phyloP scores from a whole-genome alignment of 257 asterid genomes.

The Solanum bukasovii region DNA sequence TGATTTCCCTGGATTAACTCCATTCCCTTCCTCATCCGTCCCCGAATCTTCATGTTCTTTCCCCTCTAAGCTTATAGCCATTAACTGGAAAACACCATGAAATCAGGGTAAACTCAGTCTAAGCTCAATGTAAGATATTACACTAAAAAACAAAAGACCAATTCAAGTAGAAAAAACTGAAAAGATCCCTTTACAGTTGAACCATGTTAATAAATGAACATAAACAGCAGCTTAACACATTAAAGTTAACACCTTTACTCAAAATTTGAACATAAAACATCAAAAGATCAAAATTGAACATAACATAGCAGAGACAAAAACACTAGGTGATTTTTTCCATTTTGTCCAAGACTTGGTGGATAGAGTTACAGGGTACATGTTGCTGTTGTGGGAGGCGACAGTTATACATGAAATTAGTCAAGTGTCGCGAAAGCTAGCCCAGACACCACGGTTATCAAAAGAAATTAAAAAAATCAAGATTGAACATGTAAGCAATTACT shows the following conservation, averaged over 20 bases:
- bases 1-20: slow-evolving; percentile 42
- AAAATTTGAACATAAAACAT: neutral
- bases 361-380: neutral
- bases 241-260: neutral
- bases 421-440: neutral
- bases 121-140: neutral
- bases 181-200: neutral
- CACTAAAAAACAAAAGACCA: neutral
- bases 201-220: neutral
- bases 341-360: neutral
- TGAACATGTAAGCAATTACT: neutral
- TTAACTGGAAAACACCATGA: slow-evolving; percentile 22
- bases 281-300: neutral
- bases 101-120: neutral
- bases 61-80: slow-evolving; percentile 34
- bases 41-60: slow-evolving; percentile 48
- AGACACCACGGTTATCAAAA: neutral
- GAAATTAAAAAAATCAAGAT: neutral
- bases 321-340: neutral
- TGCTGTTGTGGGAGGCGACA: neutral
- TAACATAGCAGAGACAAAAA: neutral
- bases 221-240: neutral
- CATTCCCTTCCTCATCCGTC: slow-evolving; percentile 43
- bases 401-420: neutral
- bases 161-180: neutral